Conservation (phyloP, 2,329 filamentous ascomycete genomes). For the Ascomycota sp. region DNA sequence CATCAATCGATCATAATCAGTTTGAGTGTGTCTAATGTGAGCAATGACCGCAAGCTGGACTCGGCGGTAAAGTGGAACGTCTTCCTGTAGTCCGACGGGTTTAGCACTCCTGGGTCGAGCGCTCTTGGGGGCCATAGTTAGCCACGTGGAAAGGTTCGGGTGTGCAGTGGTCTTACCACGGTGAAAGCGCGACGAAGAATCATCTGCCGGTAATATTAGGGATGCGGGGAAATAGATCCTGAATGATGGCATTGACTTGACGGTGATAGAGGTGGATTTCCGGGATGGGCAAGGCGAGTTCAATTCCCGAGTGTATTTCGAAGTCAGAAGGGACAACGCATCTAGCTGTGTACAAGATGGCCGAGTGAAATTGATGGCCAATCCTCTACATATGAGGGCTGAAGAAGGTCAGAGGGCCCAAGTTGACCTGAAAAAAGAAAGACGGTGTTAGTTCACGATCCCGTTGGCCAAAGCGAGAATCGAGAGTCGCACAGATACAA, state of each 20-base stretch:
- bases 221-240: constrained; percentile 44
- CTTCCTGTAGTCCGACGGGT: constrained; percentile 34
- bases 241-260: constrained; percentile 40
- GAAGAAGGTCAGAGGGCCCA: no score
- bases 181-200: constrained; percentile 44
- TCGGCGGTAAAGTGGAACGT: constrained; percentile 37
- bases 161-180: constrained; percentile 23
- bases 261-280: constrained; percentile 38
- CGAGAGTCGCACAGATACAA: constrained; percentile 32
- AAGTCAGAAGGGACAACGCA: no score
- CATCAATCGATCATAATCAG: constrained; percentile 41
- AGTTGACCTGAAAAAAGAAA: no score
- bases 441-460: constrained; percentile 8
- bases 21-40: constrained; percentile 47
- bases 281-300: constrained; percentile 25
- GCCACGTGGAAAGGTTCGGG: not conserved
- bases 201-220: constrained; percentile 39
- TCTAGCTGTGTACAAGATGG: constrained; percentile 26
- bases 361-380: constrained; percentile 38
- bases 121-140: constrained; percentile 16
- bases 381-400: constrained; percentile 30
- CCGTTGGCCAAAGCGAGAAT: constrained; percentile 4
- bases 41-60: constrained; percentile 46
- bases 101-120: constrained; percentile 28
- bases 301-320: no score